Evolutionary conservation across 768 basidiomycete genomes (phyloP), one percentile per base, ranked within the genome.

Genomic region (Trametes elegans): DNA sequence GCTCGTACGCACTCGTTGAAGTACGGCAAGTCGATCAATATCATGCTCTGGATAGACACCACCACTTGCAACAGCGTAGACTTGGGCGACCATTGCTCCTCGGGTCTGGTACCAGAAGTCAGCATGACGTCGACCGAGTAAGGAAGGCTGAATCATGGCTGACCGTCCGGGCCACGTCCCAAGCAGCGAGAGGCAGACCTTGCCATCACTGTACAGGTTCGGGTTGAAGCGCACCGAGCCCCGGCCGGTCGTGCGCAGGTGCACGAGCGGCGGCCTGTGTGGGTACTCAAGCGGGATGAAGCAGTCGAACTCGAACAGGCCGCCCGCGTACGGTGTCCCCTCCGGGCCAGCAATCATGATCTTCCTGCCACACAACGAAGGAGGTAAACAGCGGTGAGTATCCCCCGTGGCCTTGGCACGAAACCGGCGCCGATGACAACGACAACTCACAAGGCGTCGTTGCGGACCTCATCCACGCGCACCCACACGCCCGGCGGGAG

Each of bases 321-420:
- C 85, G 13, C 81, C 83, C 10, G 80, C 78, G 64, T 87, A 87
- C 1, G 85, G 86, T 21, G 84, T 86, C 35, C 80, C 82, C 67
- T 83, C 83, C 73, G 82, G 81, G 1, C 82, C 81, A 23, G 80
- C 81, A 49, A 83, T 82, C 75, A 83, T 76, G 32, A 79, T 70
- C 60, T 80, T 80, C 10, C 78, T 81, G 60, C 39, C n/a, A n/a
- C n/a, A n/a, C n/a, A n/a, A n/a, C n/a, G n/a, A n/a, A n/a, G n/a
- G n/a, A n/a, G n/a, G n/a, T n/a, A n/a, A n/a, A n/a, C n/a, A n/a
- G n/a, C n/a, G n/a, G n/a, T n/a, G n/a, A n/a, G n/a, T n/a, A n/a
- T n/a, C n/a, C n/a, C n/a, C n/a, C n/a, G n/a, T n/a, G n/a, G n/a
- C n/a, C n/a, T n/a, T n/a, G n/a, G n/a, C n/a, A n/a, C n/a, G n/a